These are phyloP conservation scores for Cicer yamashitae DNA, from an alignment of 306 rosid species.

Conservation along the genomic window DNA sequence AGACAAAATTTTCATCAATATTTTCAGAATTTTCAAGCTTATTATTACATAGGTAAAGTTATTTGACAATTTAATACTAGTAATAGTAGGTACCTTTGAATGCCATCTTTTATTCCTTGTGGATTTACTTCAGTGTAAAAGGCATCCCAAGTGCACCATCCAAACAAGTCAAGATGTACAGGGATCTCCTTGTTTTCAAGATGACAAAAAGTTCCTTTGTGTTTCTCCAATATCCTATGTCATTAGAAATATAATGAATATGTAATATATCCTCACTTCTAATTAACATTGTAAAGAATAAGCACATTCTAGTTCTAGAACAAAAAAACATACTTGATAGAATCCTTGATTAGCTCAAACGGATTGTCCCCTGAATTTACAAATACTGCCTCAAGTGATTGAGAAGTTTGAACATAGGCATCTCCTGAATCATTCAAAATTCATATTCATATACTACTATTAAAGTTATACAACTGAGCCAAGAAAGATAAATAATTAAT, in stretches of 20 bases:
- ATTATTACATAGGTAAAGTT: conserved; percentile 8
- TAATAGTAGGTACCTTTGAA: conserved; percentile 51
- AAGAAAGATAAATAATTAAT: background rate
- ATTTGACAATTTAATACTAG: background rate
- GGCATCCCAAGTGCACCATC: conserved; percentile 95
- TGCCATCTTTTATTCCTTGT: conserved; percentile 68
- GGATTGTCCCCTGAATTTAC: conserved; percentile 79
- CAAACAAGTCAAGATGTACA: conserved; percentile 71
- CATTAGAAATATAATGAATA: conserved; percentile 2
- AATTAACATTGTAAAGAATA: background rate
- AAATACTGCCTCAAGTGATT: conserved; percentile 63
- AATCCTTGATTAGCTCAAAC: conserved; percentile 61
- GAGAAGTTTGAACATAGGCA: conserved; percentile 57
- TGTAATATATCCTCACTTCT: background rate
- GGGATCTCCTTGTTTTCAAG: conserved; percentile 70
- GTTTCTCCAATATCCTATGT: conserved; percentile 69
- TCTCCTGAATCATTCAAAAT: conserved; percentile 58
- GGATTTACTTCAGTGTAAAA: conserved; percentile 68
- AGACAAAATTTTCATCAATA: background rate
- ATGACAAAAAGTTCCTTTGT: conserved; percentile 62
- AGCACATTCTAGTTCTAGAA: conserved; percentile 7
- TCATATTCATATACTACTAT: background rate
- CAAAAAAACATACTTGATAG: conserved; percentile 60
- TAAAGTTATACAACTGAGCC: background rate
- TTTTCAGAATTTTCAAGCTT: conserved; percentile 1